Conservation (phyloP, 2,329 filamentous ascomycete species). For the Xylaria sp. region DNA sequence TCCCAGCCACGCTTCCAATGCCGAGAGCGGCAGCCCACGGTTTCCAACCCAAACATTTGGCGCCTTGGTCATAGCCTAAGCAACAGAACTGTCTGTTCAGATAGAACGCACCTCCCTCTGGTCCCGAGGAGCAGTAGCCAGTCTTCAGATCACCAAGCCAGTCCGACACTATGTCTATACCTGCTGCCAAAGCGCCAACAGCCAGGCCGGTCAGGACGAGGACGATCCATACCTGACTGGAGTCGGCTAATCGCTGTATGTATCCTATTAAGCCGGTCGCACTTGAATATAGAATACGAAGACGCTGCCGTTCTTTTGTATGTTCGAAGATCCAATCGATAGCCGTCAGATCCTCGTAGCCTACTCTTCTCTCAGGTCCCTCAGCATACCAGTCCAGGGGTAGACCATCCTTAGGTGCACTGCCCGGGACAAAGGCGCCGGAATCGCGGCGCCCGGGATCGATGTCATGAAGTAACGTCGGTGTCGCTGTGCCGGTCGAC, state of each 20-base stretch:
- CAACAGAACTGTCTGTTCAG: constrained; percentile 93
- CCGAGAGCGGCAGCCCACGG: constrained; percentile 83
- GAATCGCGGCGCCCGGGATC: constrained; percentile 35
- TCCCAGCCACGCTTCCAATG: constrained; percentile 71
- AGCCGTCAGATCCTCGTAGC: constrained; percentile 94
- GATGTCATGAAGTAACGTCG: constrained; percentile 42
- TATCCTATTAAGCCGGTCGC: constrained; percentile 78
- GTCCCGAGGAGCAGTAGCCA: constrained; percentile 80
- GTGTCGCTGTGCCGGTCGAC: constrained; percentile 41
- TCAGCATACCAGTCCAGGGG: constrained; percentile 87
- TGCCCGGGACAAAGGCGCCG: constrained; percentile 27
- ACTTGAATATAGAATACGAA: constrained; percentile 78
- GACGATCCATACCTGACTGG: constrained; percentile 91
- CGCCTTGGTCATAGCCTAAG: constrained; percentile 85
- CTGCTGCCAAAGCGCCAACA: constrained; percentile 85
- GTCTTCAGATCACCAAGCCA: constrained; percentile 95
- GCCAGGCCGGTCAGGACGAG: constrained; percentile 85
- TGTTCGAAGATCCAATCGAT: constrained; percentile 99
- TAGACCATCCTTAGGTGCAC: constrained; percentile 57
- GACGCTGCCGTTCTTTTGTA: constrained; percentile 89
- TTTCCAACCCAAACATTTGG: constrained; percentile 87
- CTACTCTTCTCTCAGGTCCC: constrained; percentile 87
- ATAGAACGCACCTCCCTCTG: constrained; percentile 88
- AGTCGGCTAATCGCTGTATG: constrained; percentile 78
- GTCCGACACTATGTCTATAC: constrained; percentile 88